Evolutionary conservation across 306 rosid genomes (phyloP).

Genomic region (Vachellia pachyceras): DNA sequence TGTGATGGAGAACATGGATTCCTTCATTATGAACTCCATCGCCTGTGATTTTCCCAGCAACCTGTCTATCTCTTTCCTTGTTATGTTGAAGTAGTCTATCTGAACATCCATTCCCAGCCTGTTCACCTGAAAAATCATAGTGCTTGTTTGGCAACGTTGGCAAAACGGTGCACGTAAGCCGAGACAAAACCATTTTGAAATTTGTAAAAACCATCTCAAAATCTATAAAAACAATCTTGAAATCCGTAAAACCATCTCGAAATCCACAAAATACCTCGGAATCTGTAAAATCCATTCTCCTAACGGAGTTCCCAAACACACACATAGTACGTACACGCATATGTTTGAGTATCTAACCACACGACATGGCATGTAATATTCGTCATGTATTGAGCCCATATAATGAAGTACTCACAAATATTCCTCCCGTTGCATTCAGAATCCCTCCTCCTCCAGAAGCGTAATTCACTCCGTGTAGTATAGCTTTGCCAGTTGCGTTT

Average conservation of each 20-base stretch:
- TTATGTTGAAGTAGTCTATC: conserved; percentile 66
- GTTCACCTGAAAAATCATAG: conserved; percentile 61
- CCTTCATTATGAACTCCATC: conserved; percentile 53
- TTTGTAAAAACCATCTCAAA: no score
- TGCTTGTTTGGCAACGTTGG: no score
- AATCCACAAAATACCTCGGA: no score
- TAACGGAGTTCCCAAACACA: no score
- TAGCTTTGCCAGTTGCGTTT: conserved; percentile 60
- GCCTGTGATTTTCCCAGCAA: conserved; percentile 61
- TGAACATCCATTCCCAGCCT: conserved; percentile 85
- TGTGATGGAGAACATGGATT: conserved; percentile 65
- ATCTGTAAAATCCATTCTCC: no score
- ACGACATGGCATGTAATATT: neutral
- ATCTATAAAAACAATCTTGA: no score
- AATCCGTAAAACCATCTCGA: no score
- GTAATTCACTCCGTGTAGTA: conserved; percentile 75
- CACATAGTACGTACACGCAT: no score
- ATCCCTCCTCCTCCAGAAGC: conserved; percentile 94
- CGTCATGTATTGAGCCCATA: no score
- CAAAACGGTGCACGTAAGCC: no score
- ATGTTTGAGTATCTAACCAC: neutral
- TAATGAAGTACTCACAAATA: conserved; percentile 57
- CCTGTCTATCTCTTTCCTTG: conserved; percentile 62
- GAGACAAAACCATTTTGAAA: no score
- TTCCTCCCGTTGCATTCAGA: conserved; percentile 77